Evolutionary conservation across 208 protist genomes (phyloP).

Genomic region (Entamoeba invadens): DNA sequence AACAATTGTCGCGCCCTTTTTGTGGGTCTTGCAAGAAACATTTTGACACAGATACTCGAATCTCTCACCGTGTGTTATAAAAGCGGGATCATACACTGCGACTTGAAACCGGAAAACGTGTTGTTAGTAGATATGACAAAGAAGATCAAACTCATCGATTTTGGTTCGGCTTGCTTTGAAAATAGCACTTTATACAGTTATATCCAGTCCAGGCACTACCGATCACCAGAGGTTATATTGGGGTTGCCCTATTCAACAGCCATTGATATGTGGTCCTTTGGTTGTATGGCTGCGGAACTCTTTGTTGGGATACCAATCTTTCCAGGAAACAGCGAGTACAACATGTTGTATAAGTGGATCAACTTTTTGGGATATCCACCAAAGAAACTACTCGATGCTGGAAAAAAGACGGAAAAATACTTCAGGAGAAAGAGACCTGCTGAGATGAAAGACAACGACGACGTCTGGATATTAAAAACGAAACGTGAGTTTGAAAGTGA

Average conservation of each 20-base stretch:
- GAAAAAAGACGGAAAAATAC: background rate
- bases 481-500: background rate
- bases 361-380: background rate
- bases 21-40: slow-evolving; percentile 31
- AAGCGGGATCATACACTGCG: slow-evolving; percentile 39
- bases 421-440: background rate
- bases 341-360: background rate
- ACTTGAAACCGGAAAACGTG: slow-evolving; percentile 59
- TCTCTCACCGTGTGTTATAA: slow-evolving; percentile 1
- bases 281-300: slow-evolving; percentile 84
- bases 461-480: background rate
- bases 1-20: slow-evolving; percentile 53
- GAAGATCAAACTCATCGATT: slow-evolving; percentile 12
- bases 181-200: slow-evolving; percentile 61
- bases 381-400: background rate
- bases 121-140: slow-evolving; percentile 33
- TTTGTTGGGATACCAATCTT: slow-evolving; percentile 71
- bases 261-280: slow-evolving; percentile 95
- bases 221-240: slow-evolving; percentile 80
- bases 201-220: slow-evolving; percentile 76
- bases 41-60: slow-evolving; percentile 32
- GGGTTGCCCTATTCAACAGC: slow-evolving; percentile 62
- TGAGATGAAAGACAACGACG: background rate
- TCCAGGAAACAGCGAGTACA: slow-evolving; percentile 64
- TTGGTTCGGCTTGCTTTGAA: slow-evolving; percentile 39